phyloP scores from a whole-genome alignment of 1,284 basidiomycete genomes.

The Apiotrichum veenhuisii region DNA sequence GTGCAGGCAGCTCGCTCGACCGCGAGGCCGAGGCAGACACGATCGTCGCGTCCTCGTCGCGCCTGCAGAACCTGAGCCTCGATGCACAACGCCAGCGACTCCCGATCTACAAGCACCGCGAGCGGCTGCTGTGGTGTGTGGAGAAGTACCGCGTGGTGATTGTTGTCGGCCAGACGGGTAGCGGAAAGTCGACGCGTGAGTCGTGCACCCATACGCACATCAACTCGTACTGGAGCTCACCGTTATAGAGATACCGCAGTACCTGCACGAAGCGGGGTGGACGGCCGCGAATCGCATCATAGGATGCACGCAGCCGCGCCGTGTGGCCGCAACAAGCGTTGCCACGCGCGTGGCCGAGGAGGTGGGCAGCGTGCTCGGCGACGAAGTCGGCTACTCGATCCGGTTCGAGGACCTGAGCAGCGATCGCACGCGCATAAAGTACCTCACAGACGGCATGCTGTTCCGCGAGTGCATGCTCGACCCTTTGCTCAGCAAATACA shows the following conservation, averaged over 20 bases:
- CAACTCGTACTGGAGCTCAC: constrained; percentile 4
- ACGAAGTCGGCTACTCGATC: constrained; percentile 96
- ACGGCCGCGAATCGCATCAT: constrained; percentile 71
- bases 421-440: constrained; percentile 81
- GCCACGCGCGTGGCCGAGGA: constrained; percentile 85
- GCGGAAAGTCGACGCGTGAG: constrained; percentile 94
- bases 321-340: constrained; percentile 93
- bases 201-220: constrained; percentile 25
- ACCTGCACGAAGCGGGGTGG: constrained; percentile 86
- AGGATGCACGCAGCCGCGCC: constrained; percentile 87
- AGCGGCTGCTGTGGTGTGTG: constrained; percentile 74
- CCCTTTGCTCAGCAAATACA: constrained; percentile 81
- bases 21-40: constrained; percentile 70
- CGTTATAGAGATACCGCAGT: constrained; percentile 89
- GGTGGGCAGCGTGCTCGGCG: constrained; percentile 79
- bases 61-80: constrained; percentile 54
- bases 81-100: constrained; percentile 71
- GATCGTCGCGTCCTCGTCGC: constrained; percentile 62
- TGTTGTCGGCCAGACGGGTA: constrained; percentile 89
- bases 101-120: constrained; percentile 85
- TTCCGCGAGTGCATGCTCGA: constrained; percentile 91
- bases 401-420: constrained; percentile 91
- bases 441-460: constrained; percentile 97
- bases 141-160: constrained; percentile 81
- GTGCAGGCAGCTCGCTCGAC: constrained; percentile 67